phyloP scores from a whole-genome alignment of 768 basidiomycete species.

The Podaxis sp. region DNA sequence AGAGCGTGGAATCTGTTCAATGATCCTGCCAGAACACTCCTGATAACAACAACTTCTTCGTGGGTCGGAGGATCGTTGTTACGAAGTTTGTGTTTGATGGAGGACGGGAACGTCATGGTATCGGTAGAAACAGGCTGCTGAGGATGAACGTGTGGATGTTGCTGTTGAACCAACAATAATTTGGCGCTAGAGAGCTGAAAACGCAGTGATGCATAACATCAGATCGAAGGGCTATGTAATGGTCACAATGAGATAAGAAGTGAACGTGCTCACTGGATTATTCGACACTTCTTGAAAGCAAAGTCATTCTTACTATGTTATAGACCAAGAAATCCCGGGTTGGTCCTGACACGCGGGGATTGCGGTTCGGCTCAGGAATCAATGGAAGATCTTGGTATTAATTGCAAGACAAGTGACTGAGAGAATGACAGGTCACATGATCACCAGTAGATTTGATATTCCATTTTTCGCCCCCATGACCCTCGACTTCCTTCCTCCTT shows the following conservation, averaged over 20 bases:
- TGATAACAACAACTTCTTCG: background rate
- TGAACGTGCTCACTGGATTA: background rate
- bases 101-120: background rate
- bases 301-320: background rate
- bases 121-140: background rate
- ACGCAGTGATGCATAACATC: background rate
- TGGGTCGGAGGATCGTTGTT: background rate
- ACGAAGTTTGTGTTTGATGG: background rate
- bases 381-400: no score
- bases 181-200: background rate
- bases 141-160: background rate
- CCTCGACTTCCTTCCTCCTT: background rate
- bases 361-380: no score
- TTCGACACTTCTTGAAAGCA: background rate
- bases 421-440: background rate
- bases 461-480: background rate
- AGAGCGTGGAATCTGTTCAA: background rate
- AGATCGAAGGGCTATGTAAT: background rate
- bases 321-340: no score
- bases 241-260: background rate
- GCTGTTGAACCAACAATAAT: background rate
- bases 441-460: background rate
- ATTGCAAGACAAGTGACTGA: background rate
- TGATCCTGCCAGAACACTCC: background rate
- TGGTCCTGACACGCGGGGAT: no score